Evolutionary conservation across 2,329 filamentous ascomycete species (phyloP).

Genomic region (Bipolaris zeicola): DNA sequence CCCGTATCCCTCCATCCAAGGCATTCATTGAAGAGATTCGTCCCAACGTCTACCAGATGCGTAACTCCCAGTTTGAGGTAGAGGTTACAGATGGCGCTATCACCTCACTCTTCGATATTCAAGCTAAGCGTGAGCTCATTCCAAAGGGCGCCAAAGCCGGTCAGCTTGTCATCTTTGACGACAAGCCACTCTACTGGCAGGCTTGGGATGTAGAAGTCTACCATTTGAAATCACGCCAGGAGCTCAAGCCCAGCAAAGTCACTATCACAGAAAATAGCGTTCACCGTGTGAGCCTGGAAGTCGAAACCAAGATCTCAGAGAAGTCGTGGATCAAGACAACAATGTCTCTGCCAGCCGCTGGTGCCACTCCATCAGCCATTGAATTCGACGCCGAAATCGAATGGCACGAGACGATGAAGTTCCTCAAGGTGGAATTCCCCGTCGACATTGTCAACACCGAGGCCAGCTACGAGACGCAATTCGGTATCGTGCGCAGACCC

Average conservation of each 20-base stretch:
- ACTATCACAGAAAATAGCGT: slow-evolving; percentile 72
- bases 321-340: slow-evolving; percentile 85
- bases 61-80: slow-evolving; percentile 78
- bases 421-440: slow-evolving; percentile 98
- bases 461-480: slow-evolving; percentile 94
- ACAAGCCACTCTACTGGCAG: slow-evolving; percentile 97
- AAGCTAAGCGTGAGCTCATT: slow-evolving; percentile 76
- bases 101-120: slow-evolving; percentile 79
- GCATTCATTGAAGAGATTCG: slow-evolving; percentile 58
- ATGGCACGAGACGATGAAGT: slow-evolving; percentile 96
- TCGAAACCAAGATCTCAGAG: slow-evolving; percentile 85
- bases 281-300: slow-evolving; percentile 80
- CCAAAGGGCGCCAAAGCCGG: slow-evolving; percentile 76
- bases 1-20: slow-evolving; percentile 31
- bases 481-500: slow-evolving; percentile 82
- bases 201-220: slow-evolving; percentile 98
- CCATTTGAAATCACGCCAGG: slow-evolving; percentile 84
- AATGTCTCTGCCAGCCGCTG: slow-evolving; percentile 75
- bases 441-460: slow-evolving; percentile 90
- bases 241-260: slow-evolving; percentile 71
- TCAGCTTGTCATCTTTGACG: slow-evolving; percentile 92
- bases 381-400: slow-evolving; percentile 87
- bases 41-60: slow-evolving; percentile 73
- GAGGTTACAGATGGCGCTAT: slow-evolving; percentile 77
- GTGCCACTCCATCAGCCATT: slow-evolving; percentile 70